Conservation (phyloP, 768 basidiomycete genomes). For the Trametes maxima region DNA sequence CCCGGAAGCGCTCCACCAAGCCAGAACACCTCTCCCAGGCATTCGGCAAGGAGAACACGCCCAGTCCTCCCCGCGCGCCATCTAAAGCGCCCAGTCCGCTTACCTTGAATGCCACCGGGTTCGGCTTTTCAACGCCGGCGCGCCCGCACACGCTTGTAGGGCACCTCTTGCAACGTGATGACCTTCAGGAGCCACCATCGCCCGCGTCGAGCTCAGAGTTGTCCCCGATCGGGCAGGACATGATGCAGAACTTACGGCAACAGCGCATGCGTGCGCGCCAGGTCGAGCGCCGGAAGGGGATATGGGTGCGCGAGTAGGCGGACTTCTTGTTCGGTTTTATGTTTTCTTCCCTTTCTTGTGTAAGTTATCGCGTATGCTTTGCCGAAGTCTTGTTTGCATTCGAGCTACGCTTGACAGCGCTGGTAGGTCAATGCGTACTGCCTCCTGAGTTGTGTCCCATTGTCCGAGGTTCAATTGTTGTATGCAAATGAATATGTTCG, state of each 20-base stretch:
- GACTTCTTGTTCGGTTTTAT: too few relatives aligned
- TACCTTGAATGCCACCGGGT: neutral
- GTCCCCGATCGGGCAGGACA: constrained; percentile 64
- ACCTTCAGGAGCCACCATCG: constrained; percentile 43
- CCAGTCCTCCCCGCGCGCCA: constrained; percentile 8
- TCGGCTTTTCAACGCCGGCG: constrained; percentile 41
- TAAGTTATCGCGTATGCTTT: too few relatives aligned
- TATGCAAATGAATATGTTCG: too few relatives aligned
- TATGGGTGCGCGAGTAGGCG: constrained; percentile 19
- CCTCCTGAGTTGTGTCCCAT: too few relatives aligned
- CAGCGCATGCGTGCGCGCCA: constrained; percentile 34
- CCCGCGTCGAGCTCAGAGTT: constrained; percentile 75
- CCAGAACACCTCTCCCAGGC: constrained; percentile 5
- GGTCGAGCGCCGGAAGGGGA: constrained; percentile 16
- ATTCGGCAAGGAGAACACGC: constrained; percentile 33
- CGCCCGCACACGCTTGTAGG: constrained; percentile 40
- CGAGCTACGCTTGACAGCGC: too few relatives aligned
- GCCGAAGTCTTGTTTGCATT: too few relatives aligned
- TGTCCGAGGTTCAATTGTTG: too few relatives aligned
- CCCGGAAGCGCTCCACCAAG: constrained; percentile 17
- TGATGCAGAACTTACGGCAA: constrained; percentile 65
- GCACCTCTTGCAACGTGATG: constrained; percentile 7
- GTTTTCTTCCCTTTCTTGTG: neutral
- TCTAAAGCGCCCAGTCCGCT: neutral
- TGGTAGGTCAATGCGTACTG: too few relatives aligned